Base-by-base conservation (phyloP, 139 green algal genomes). In the Nannochloris sp. region DNA sequence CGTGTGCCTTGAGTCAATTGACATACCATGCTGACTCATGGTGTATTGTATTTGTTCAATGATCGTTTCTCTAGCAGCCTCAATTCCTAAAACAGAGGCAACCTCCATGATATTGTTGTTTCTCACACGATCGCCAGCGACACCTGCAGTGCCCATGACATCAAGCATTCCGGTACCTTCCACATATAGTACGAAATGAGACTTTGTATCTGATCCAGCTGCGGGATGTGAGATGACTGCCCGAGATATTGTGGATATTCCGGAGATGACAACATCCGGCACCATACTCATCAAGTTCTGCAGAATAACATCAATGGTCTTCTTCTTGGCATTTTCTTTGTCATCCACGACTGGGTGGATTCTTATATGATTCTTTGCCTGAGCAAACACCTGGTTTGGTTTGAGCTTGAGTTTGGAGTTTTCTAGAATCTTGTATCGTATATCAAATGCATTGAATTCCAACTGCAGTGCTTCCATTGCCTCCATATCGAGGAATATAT, bases 31-130 rank as follows among this genome's bases (percentile, higher is more conserved):
- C 5, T 56, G 59, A 4, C 64, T 67, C 91, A 98, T 97, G 33
- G 84, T 93, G 73, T 89, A 84, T 29, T 91, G 69, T 71, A 98
- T 96, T 79, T 98, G 86, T 8, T 40, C 2, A 33, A 89, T 89
- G 67, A 93, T 87, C 5, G 56, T 76, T 16, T 33, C 49, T 14
- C 85, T 70, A 26, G 85, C 85, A n/a, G 88, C 89, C 78, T 98
- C 93, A 49, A 98, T 98, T 70, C 92, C 93, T 70, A 97, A 77
- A 61, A 77, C 79, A 12, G 65, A 60, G 68, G 89, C 85, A 17
- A 86, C 69, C 79, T 99, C 93, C 57, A 88, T 85, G 2, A 98
- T 66, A 81, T 98, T 86, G 82, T 98, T 98, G 72, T 84, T 96
- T 20, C 53, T 84, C 14, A 86, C 93, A 23, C 84, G 26, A 10